Conservation (phyloP, 495 filamentous ascomycete species). For the Clavariopsis aquatica region DNA sequence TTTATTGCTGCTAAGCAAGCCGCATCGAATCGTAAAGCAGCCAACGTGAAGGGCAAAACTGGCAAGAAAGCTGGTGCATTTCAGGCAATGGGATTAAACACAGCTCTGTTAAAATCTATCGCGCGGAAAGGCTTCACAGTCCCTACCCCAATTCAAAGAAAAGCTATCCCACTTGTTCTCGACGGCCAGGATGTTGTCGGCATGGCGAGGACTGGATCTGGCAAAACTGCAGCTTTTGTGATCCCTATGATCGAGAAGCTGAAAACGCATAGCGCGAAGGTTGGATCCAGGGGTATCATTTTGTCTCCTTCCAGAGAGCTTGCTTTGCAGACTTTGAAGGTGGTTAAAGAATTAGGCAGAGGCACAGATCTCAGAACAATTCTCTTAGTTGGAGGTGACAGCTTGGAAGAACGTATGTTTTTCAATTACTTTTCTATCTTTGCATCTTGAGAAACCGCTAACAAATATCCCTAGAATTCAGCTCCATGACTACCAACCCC, state of each 20-base stretch:
- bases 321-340: constrained; percentile 91
- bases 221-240: constrained; percentile 96
- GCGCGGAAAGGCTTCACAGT: constrained; percentile 90
- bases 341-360: constrained; percentile 87
- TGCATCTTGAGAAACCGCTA: not conserved
- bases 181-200: constrained; percentile 91
- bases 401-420: constrained; percentile 72
- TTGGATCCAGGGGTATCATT: constrained; percentile 82
- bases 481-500: constrained; percentile 87
- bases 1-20: constrained; percentile 87
- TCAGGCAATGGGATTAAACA: constrained; percentile 89
- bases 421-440: not conserved
- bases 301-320: constrained; percentile 90
- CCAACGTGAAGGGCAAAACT: constrained; percentile 78
- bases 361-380: constrained; percentile 89
- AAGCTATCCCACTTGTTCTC: constrained; percentile 88
- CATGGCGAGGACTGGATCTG: constrained; percentile 95
- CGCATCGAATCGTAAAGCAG: constrained; percentile 78
- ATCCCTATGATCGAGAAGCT: constrained; percentile 97
- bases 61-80: constrained; percentile 95
- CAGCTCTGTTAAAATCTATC: constrained; percentile 82
- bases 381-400: constrained; percentile 91
- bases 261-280: constrained; percentile 79
- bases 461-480: constrained; percentile 58
- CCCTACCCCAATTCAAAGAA: constrained; percentile 95